Percentiles rank a stretch among this genome's conserved stretches.
Evolutionary conservation across 2,329 filamentous ascomycete genomes (phyloP).

Genomic region (Colletotrichum ledebouriae): DNA sequence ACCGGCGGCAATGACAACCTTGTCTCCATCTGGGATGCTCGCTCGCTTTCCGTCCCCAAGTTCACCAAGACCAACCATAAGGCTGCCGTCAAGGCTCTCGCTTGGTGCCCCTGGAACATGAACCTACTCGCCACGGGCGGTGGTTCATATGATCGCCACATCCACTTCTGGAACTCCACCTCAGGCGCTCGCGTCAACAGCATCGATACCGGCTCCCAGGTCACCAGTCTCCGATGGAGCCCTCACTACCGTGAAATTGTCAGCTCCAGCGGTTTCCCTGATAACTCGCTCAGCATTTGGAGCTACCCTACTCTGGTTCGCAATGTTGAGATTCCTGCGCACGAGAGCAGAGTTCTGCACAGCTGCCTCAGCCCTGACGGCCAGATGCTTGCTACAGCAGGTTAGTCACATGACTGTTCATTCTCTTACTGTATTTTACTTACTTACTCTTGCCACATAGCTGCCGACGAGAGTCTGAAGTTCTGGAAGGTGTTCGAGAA

Average conservation of each 20-base stretch:
- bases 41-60: constrained; percentile 92
- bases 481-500: constrained; percentile 99
- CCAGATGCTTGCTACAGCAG: constrained; percentile 96
- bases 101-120: constrained; percentile 99
- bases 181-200: constrained; percentile 98
- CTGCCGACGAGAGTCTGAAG: constrained; percentile 96
- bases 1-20: constrained; percentile 99
- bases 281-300: constrained; percentile 99
- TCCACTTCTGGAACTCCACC: constrained; percentile 99
- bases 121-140: constrained; percentile 97
- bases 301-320: constrained; percentile 97
- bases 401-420: constrained; percentile 58
- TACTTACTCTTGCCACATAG: constrained; percentile 55
- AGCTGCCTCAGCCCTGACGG: constrained; percentile 97
- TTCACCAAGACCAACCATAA: constrained; percentile 99
- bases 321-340: constrained; percentile 97
- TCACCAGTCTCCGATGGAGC: constrained; percentile 96
- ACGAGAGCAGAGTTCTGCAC: constrained; percentile 96
- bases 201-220: constrained; percentile 98
- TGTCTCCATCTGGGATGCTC: constrained; percentile 98
- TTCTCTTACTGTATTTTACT: constrained; percentile 44
- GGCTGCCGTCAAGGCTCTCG: constrained; percentile 96
- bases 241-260: constrained; percentile 98
- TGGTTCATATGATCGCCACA: constrained; percentile 95
- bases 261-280: constrained; percentile 97